Evolutionary conservation across 2,329 filamentous ascomycete genomes (phyloP), one percentile per base, ranked within the genome.

Genomic region (Talaromyces verruculosus): DNA sequence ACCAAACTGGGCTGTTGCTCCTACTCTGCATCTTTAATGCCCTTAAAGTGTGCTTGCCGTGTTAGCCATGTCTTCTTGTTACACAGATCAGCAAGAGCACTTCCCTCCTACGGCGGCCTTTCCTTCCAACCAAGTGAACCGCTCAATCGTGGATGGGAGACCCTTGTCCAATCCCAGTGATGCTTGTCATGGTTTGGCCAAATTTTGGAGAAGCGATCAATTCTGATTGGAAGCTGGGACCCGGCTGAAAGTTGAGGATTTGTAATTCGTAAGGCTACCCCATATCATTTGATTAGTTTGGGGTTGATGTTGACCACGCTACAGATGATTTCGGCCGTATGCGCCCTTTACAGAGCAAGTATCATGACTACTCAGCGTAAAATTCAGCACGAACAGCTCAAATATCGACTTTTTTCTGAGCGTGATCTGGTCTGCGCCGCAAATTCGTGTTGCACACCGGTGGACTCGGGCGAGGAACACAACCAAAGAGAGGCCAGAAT

Each of bases 391-490:
- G 33, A 37, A 57, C 33, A 57, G 7, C 11, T 39, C 53, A 39
- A 25, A 39, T 17, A 35, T 47, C 33, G 19, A 57, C 33, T 62
- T 37, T 30, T 5, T 30, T 51, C 39, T 39, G 53, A 22, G 33
- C n/a, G 11, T 35, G 30, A 3, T 35, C n/a, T 39, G 22, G 17
- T 22, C 30, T 39, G 33, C 47, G 19, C 33, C 22, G 10, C 47
- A 57, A 37, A 55, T n/a, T 55, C 22, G 47, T 13, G 61, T 63
- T 41, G 17, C 47, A 63, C 61, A 19, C 47, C 22, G 22, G 47
- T 63, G 47, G 47, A 63, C 61, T 63, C 61, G 61, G 61, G 51
- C 15, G 30, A 63, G 61, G 61, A 63, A 63, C 61, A 43, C 35
- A n/a, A 25, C 39, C 60, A 35, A 63, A 41, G n/a, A 55, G 37